These are phyloP conservation scores for Acanthamoeba royreba DNA, from an alignment of 208 protist species.

Conservation along the genomic window DNA sequence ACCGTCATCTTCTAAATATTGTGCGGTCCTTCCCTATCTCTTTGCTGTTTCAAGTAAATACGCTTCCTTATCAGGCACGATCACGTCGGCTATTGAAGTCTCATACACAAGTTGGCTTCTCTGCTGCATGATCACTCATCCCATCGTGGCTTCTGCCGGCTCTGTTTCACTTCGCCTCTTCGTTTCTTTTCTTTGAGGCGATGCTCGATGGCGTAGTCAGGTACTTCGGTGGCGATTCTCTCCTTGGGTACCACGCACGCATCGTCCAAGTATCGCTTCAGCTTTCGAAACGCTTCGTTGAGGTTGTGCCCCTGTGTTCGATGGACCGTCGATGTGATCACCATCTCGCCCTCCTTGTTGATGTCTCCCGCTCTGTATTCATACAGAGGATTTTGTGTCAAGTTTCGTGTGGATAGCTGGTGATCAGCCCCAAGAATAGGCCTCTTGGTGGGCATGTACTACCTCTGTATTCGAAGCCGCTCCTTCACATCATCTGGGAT, in stretches of 20 bases:
- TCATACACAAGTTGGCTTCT: no score
- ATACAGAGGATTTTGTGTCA: no score
- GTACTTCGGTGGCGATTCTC: constrained; percentile 10
- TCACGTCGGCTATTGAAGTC: no score
- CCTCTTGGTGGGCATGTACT: no score
- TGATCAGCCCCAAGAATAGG: no score
- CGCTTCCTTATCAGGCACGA: not conserved
- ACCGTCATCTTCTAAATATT: constrained; percentile 88
- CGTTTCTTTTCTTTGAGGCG: constrained; percentile 57
- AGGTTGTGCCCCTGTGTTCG: constrained; percentile 65
- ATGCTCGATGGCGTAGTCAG: constrained; percentile 44
- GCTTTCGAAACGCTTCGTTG: constrained; percentile 53
- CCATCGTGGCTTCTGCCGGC: constrained; percentile 14
- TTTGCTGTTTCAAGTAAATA: not conserved
- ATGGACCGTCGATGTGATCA: constrained; percentile 28
- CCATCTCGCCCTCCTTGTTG: constrained; percentile 64
- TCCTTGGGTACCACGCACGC: constrained; percentile 45
- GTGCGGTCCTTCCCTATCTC: not conserved
- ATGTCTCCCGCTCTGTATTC: constrained; percentile 54
- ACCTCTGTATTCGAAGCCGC: constrained; percentile 25
- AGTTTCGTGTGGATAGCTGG: no score
- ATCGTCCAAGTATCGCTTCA: constrained; percentile 54
- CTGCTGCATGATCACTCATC: not conserved
- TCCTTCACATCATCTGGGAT: constrained; percentile 55
- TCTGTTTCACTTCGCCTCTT: constrained; percentile 21